Conservation (phyloP, 495 filamentous ascomycete genomes). For the Friedmanniomyces endolithicus region DNA sequence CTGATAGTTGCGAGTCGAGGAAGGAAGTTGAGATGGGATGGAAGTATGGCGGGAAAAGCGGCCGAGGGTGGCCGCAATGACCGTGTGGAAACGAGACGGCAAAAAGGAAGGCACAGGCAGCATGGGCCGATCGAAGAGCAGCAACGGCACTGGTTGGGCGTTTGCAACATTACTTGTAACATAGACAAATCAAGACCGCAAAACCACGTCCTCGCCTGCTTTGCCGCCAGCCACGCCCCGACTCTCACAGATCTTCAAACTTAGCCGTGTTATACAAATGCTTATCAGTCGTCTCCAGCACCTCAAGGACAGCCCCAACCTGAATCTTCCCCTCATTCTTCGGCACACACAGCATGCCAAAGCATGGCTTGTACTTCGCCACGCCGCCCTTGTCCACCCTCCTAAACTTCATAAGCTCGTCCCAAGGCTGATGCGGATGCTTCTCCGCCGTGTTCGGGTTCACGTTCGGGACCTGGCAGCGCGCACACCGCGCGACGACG, state of each 20-base stretch:
- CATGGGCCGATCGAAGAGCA: too few relatives aligned
- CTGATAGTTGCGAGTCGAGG: too few relatives aligned
- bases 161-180: too few relatives aligned
- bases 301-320: conserved; percentile 44
- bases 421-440: conserved; percentile 32
- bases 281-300: conserved; percentile 37
- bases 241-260: conserved; percentile 15
- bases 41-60: too few relatives aligned
- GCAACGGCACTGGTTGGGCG: too few relatives aligned
- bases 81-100: too few relatives aligned
- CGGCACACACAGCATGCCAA: conserved; percentile 34
- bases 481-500: conserved; percentile 28
- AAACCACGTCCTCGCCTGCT: too few relatives aligned
- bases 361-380: conserved; percentile 33
- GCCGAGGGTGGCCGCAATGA: too few relatives aligned
- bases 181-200: too few relatives aligned
- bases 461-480: conserved; percentile 35
- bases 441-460: conserved; percentile 32
- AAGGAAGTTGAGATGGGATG: too few relatives aligned
- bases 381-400: conserved; percentile 27
- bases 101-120: too few relatives aligned
- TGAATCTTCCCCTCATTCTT: conserved; percentile 36
- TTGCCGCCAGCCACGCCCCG: too few relatives aligned
- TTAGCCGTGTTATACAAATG: conserved; percentile 23
- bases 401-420: conserved; percentile 31